These are phyloP conservation scores for Candida taoyuanica DNA, from an alignment of 805 yeast genomes.

Conservation along the genomic window DNA sequence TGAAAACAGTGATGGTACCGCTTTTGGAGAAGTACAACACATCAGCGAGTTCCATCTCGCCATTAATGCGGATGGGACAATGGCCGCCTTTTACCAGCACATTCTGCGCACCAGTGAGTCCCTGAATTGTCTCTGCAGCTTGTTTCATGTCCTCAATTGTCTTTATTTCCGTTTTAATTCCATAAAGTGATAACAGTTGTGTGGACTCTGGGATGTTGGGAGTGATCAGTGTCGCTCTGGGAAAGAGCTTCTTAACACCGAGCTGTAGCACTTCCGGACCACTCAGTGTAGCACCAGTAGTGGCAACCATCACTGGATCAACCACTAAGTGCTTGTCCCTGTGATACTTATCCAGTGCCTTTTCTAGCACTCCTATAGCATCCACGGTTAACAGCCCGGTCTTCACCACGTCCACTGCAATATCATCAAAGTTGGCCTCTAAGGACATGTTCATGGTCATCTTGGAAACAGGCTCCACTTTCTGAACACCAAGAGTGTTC, in stretches of 20 bases:
- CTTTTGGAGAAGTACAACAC: slow-evolving; percentile 44
- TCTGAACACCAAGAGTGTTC: slow-evolving; percentile 48
- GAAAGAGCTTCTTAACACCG: slow-evolving; percentile 42
- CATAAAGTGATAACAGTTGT: slow-evolving; percentile 32
- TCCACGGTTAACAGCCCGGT: slow-evolving; percentile 52
- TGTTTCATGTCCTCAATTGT: slow-evolving; percentile 37
- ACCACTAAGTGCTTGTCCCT: slow-evolving; percentile 44
- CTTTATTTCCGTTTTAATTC: slow-evolving; percentile 25
- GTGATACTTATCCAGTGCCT: slow-evolving; percentile 41
- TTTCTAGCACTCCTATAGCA: slow-evolving; percentile 42
- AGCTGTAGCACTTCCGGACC: slow-evolving; percentile 41
- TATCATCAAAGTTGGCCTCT: slow-evolving; percentile 53
- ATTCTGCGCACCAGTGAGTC: slow-evolving; percentile 39
- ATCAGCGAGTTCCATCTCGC: slow-evolving; percentile 40
- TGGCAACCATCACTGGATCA: slow-evolving; percentile 83
- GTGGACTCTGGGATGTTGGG: slow-evolving; percentile 73
- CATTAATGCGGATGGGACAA: slow-evolving; percentile 39
- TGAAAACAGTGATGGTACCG: slow-evolving; percentile 38
- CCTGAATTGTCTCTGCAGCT: slow-evolving; percentile 37
- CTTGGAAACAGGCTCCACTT: slow-evolving; percentile 39
- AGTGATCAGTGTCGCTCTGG: slow-evolving; percentile 57
- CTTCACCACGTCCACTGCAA: slow-evolving; percentile 62
- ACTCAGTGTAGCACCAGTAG: slow-evolving; percentile 64
- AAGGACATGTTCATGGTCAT: slow-evolving; percentile 45
- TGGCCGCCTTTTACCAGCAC: slow-evolving; percentile 84